Evolutionary conservation across 768 basidiomycete genomes (phyloP).

Genomic region (Kwoniella mangroviensis): DNA sequence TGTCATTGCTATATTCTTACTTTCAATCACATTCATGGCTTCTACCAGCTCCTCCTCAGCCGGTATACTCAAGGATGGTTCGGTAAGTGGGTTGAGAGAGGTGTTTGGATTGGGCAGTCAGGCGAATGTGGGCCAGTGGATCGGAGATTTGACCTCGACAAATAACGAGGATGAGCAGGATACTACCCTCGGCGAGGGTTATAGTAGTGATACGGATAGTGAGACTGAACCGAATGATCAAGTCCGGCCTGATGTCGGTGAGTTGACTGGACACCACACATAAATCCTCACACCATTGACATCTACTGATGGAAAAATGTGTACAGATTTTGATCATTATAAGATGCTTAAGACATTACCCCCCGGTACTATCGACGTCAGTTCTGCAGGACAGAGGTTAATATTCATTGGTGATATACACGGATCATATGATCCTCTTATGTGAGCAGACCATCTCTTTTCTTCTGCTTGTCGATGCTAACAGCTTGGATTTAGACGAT

Average conservation of each 20-base stretch:
- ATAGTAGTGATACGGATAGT: conserved; percentile 14
- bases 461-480: neutral
- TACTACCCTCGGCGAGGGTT: neutral
- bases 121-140: conserved; percentile 19
- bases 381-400: conserved; percentile 60
- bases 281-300: neutral
- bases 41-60: conserved; percentile 8
- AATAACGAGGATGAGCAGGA: neutral
- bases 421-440: conserved; percentile 72
- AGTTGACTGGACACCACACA: neutral
- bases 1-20: conserved; percentile 40
- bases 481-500: conserved; percentile 60
- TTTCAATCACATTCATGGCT: conserved; percentile 38
- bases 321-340: conserved; percentile 55
- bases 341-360: conserved; percentile 51
- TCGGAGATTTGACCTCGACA: neutral
- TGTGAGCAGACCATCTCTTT: conserved; percentile 61
- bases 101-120: conserved; percentile 28
- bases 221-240: conserved; percentile 10
- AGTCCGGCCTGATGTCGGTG: conserved; percentile 5
- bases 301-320: neutral
- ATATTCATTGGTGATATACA: conserved; percentile 88
- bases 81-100: conserved; percentile 11
- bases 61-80: neutral
- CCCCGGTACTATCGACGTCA: conserved; percentile 37